Evolutionary conservation across 2,329 filamentous ascomycete genomes (phyloP).

Genomic region (Alternaria brassicae): DNA sequence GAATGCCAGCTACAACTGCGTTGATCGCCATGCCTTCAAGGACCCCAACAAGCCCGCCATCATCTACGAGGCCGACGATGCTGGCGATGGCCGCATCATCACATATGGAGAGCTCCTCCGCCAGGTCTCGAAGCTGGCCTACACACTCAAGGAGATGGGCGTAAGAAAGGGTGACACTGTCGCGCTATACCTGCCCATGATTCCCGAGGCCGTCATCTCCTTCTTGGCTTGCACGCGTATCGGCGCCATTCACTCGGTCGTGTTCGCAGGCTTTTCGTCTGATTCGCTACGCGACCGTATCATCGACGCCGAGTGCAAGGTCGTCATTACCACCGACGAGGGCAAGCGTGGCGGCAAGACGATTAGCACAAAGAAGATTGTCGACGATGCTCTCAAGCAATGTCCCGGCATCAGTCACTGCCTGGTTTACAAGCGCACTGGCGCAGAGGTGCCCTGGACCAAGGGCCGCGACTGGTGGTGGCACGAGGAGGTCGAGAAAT

Average conservation of each 20-base stretch:
- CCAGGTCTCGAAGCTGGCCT: slow-evolving; percentile 86
- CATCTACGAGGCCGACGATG: slow-evolving; percentile 98
- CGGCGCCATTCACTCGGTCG: slow-evolving; percentile 94
- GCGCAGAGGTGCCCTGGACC: slow-evolving; percentile 90
- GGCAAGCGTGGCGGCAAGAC: slow-evolving; percentile 97
- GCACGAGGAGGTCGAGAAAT: slow-evolving; percentile 98
- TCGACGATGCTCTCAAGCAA: slow-evolving; percentile 95
- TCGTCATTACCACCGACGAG: slow-evolving; percentile 97
- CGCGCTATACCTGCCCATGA: slow-evolving; percentile 98
- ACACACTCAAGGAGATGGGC: slow-evolving; percentile 91
- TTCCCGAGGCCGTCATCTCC: slow-evolving; percentile 90
- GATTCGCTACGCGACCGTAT: slow-evolving; percentile 96
- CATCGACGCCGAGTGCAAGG: slow-evolving; percentile 85
- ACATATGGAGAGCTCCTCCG: slow-evolving; percentile 93
- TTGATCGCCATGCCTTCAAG: slow-evolving; percentile 95
- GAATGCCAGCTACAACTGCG: slow-evolving; percentile 96
- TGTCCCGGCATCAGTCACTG: slow-evolving; percentile 87
- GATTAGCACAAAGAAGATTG: slow-evolving; percentile 98
- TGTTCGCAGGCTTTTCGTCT: slow-evolving; percentile 97
- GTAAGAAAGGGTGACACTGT: slow-evolving; percentile 97
- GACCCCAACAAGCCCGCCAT: slow-evolving; percentile 93
- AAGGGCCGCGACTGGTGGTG: slow-evolving; percentile 92
- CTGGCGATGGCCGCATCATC: slow-evolving; percentile 82
- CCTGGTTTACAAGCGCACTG: slow-evolving; percentile 94
- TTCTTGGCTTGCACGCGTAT: slow-evolving; percentile 92